Conservation (phyloP, 306 rosid genomes). For the Sicyos edulis region DNA sequence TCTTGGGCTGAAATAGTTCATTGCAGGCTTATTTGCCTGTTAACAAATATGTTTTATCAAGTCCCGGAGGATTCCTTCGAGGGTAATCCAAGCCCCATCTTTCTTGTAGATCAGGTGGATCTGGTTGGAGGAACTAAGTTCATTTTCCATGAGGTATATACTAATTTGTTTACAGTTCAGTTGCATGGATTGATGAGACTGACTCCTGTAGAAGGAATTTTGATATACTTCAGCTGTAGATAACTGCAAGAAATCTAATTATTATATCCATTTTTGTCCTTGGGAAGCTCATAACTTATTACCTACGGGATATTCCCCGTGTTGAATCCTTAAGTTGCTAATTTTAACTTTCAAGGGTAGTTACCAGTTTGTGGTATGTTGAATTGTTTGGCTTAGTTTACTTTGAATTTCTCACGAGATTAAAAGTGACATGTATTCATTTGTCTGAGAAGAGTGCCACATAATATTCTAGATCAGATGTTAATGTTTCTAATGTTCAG, state of each 20-base stretch:
- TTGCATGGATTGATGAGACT: not conserved
- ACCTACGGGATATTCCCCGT: not conserved
- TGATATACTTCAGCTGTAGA: not conserved
- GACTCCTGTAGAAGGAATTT: not conserved
- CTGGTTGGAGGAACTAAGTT: conserved; percentile 90
- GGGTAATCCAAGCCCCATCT: conserved; percentile 38
- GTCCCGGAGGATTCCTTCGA: conserved; percentile 47
- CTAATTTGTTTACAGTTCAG: conserved; percentile 13
- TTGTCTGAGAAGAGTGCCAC: not conserved
- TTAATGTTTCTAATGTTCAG: not conserved
- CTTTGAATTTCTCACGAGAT: not conserved
- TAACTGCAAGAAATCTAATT: not conserved
- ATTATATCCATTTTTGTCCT: conserved; percentile 1
- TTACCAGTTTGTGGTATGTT: not conserved
- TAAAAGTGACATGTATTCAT: not conserved
- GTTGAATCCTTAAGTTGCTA: conserved; percentile 4
- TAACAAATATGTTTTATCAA: conserved; percentile 90
- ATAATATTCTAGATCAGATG: not conserved
- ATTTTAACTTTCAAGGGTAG: not conserved
- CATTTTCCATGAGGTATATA: conserved; percentile 83
- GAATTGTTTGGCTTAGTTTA: not conserved
- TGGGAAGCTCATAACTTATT: not conserved
- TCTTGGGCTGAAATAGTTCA: conserved; percentile 98
- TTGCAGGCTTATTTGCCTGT: conserved; percentile 80
- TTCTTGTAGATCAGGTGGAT: conserved; percentile 82